These are phyloP conservation scores for Nicotiana tomentosiformis DNA, from an alignment of 257 asterid species.

Conservation along the genomic window DNA sequence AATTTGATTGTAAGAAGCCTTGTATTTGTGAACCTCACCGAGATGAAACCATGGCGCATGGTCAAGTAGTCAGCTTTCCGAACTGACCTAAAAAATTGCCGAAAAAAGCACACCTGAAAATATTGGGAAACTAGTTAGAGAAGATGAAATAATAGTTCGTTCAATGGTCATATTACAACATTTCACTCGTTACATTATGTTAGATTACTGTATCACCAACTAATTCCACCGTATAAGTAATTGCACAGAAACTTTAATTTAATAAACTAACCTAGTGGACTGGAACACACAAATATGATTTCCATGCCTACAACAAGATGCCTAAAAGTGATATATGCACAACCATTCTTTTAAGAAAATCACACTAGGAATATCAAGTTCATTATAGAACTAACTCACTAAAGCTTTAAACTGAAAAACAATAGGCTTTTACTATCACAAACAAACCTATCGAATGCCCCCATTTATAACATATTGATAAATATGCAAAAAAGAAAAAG, in stretches of 20 bases:
- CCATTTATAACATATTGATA: neutral
- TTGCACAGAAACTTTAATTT: neutral
- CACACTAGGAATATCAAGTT: neutral
- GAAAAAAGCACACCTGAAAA: slow-evolving; percentile 68
- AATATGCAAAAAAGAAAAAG: neutral
- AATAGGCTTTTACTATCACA: neutral
- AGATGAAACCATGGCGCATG: slow-evolving; percentile 81
- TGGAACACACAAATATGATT: neutral
- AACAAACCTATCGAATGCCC: neutral
- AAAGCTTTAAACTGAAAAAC: neutral
- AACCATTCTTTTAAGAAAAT: neutral
- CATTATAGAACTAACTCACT: neutral
- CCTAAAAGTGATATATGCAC: neutral
- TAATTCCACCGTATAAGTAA: neutral
- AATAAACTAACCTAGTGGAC: neutral
- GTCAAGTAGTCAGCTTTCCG: slow-evolving; percentile 79
- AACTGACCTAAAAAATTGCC: slow-evolving; percentile 79
- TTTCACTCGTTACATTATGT: neutral
- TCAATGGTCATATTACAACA: neutral
- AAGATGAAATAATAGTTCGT: neutral
- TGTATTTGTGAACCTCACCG: slow-evolving; percentile 45
- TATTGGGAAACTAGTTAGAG: neutral
- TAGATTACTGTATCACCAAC: neutral
- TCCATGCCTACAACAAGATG: neutral
- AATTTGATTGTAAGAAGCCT: neutral